A percentile compares a stretch with the other conserved stretches of the same genome.
phyloP scores from a whole-genome alignment of 805 yeast genomes.

The Ogataea nonfermentans region DNA sequence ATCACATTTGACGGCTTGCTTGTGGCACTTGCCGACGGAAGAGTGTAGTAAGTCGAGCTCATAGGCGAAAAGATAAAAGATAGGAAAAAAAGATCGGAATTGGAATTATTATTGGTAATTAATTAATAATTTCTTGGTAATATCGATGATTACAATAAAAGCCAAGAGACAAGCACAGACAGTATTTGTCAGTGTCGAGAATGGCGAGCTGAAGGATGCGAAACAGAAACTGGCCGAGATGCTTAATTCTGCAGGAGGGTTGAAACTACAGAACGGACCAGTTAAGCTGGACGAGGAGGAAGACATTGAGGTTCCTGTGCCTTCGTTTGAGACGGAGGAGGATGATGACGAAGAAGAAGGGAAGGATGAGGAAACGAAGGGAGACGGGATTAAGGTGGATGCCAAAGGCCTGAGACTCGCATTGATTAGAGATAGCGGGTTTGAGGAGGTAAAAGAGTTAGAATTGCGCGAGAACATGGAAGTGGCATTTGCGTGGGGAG shows the following conservation, averaged over 20 bases:
- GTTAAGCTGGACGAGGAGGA: constrained; percentile 31
- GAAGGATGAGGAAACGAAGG: constrained; percentile 15
- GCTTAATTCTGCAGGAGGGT: constrained; percentile 50
- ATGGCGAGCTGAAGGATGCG: constrained; percentile 25
- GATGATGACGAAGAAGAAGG: constrained; percentile 16
- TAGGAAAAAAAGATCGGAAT: constrained; percentile 2
- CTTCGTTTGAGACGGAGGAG: constrained; percentile 33
- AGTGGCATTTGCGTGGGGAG: constrained; percentile 39
- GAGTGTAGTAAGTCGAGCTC: constrained; percentile 7
- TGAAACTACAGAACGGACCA: constrained; percentile 30
- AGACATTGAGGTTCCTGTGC: constrained; percentile 38
- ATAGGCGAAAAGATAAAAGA: constrained; percentile 2
- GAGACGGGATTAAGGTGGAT: constrained; percentile 19
- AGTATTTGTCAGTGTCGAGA: constrained; percentile 30
- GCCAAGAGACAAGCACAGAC: constrained; percentile 37
- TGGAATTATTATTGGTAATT: not conserved
- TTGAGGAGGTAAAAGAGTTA: constrained; percentile 28
- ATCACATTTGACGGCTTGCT: too few species aligned
- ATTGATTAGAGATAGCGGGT: constrained; percentile 36
- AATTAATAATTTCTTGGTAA: not conserved
- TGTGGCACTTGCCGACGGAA: constrained; percentile 4
- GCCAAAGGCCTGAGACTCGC: constrained; percentile 38
- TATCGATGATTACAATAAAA: constrained; percentile 29
- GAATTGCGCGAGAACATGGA: constrained; percentile 40
- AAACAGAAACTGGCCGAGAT: constrained; percentile 35